Conservation (phyloP, 495 filamentous ascomycete species). For the Aspergillus conjunctus region DNA sequence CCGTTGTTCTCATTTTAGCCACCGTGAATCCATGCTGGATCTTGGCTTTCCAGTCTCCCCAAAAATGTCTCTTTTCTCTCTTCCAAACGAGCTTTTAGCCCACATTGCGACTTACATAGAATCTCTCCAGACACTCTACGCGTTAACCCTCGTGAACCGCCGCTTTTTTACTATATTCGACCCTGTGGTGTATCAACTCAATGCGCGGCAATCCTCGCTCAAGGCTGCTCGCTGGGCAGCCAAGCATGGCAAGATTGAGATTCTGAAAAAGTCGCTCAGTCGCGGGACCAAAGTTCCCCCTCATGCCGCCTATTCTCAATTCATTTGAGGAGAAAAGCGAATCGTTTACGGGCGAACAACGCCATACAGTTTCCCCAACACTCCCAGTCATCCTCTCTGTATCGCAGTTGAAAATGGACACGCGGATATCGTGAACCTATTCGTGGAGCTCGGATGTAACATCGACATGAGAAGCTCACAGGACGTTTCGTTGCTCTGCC, state of each 20-base stretch:
- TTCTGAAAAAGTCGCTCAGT: slow-evolving; percentile 8
- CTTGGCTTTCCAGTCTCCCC: no score
- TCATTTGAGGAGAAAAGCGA: neutral
- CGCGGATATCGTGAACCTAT: neutral
- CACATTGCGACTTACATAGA: neutral
- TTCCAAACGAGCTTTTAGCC: neutral
- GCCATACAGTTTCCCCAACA: neutral
- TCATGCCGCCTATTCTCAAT: neutral
- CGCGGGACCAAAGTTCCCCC: neutral
- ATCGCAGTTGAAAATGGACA: slow-evolving; percentile 1
- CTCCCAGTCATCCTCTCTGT: slow-evolving; percentile 1
- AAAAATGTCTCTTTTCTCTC: slow-evolving; percentile 4
- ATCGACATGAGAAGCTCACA: neutral
- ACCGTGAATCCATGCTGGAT: no score
- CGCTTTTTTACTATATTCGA: neutral
- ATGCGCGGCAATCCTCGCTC: neutral
- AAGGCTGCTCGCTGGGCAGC: neutral
- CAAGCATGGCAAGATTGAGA: neutral
- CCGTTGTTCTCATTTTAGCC: no score
- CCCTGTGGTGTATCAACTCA: neutral
- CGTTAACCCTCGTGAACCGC: neutral
- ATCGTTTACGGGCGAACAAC: neutral
- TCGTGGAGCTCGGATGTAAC: neutral
- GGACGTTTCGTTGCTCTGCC: neutral
- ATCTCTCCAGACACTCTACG: neutral